phyloP scores from a whole-genome alignment of 805 yeast genomes.

The Starmera quercuum region DNA sequence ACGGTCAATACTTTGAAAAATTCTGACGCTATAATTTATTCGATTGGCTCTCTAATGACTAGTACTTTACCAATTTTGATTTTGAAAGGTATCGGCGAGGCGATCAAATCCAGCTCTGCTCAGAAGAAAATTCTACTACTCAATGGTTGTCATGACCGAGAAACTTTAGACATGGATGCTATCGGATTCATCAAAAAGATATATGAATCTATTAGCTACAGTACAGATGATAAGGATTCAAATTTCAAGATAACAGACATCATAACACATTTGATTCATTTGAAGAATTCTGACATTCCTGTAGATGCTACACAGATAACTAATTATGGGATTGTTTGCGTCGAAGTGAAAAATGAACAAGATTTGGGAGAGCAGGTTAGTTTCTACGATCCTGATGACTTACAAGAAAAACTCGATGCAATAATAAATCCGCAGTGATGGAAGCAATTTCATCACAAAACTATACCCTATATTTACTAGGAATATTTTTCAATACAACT shows the following conservation, averaged over 20 bases:
- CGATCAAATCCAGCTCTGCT: constrained; percentile 31
- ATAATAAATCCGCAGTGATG: background rate
- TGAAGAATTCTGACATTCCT: constrained; percentile 40
- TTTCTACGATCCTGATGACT: constrained; percentile 34
- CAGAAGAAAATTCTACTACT: constrained; percentile 52
- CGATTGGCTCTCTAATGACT: constrained; percentile 87
- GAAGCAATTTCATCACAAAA: background rate
- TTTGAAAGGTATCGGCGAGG: constrained; percentile 63
- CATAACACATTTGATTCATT: constrained; percentile 57
- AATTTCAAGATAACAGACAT: constrained; percentile 33
- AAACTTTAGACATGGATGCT: constrained; percentile 64
- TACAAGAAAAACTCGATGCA: constrained; percentile 22
- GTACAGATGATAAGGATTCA: constrained; percentile 18
- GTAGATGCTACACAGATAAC: constrained; percentile 38
- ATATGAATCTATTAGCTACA: constrained; percentile 47
- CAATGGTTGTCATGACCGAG: constrained; percentile 75
- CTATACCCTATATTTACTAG: constrained; percentile 25
- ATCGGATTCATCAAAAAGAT: constrained; percentile 49
- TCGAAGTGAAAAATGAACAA: constrained; percentile 25
- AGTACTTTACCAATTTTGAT: constrained; percentile 75
- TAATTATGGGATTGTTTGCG: constrained; percentile 38
- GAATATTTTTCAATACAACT: constrained; percentile 29
- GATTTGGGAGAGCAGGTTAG: constrained; percentile 14
- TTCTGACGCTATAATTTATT: constrained; percentile 56
- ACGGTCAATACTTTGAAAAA: constrained; percentile 43